Conservation (phyloP, 2,329 filamentous ascomycete genomes). For the Chrysoporthe cubensis region DNA sequence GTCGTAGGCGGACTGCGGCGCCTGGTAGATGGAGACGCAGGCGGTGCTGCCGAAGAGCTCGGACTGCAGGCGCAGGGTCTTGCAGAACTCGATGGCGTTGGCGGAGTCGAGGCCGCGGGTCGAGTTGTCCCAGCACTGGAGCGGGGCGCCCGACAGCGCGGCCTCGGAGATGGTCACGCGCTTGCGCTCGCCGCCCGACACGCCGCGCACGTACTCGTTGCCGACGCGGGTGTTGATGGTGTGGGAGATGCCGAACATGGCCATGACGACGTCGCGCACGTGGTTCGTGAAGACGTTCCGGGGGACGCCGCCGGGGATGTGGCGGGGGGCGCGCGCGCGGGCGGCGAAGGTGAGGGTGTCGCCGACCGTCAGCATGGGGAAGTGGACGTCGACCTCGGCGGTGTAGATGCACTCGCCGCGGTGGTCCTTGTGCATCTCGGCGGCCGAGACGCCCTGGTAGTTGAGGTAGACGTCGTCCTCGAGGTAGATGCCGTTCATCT, state of each 20-base stretch:
- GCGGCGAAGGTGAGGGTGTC: constrained; percentile 81
- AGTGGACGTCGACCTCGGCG: constrained; percentile 82
- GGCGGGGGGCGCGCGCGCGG: constrained; percentile 66
- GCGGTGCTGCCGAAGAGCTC: constrained; percentile 70
- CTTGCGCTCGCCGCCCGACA: constrained; percentile 74
- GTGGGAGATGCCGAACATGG: constrained; percentile 74
- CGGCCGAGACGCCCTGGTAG: constrained; percentile 74
- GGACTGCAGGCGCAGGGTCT: constrained; percentile 68
- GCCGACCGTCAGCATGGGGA: constrained; percentile 75
- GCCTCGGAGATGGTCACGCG: constrained; percentile 68
- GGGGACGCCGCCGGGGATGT: constrained; percentile 62
- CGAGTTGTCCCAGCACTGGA: constrained; percentile 74
- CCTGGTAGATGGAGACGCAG: constrained; percentile 75
- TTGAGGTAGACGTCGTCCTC: constrained; percentile 75
- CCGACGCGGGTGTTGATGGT: constrained; percentile 74
- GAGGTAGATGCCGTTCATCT: constrained; percentile 78
- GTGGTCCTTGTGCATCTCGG: constrained; percentile 78
- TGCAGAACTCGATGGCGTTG: constrained; percentile 76
- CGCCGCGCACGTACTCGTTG: constrained; percentile 75
- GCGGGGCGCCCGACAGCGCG: constrained; percentile 59
- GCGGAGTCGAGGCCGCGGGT: constrained; percentile 75
- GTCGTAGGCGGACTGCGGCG: constrained; percentile 67
- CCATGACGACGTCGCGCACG: constrained; percentile 73
- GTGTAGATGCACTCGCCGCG: constrained; percentile 88
- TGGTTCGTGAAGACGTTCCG: constrained; percentile 61